Base-by-base conservation (phyloP, 1,284 basidiomycete genomes). In the Fomitiporia mediterranea region DNA sequence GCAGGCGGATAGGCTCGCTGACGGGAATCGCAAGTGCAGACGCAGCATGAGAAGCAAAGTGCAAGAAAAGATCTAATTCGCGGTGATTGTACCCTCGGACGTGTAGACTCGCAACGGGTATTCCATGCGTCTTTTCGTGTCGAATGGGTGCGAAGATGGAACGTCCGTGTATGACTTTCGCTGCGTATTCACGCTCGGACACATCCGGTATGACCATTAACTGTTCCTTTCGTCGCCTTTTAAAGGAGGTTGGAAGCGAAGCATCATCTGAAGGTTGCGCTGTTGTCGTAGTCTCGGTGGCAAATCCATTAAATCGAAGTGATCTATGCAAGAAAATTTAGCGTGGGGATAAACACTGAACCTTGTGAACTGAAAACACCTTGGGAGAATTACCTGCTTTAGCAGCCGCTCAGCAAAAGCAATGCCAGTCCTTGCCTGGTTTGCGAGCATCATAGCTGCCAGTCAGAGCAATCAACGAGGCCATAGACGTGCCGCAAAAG, bases 21-120 rank as follows among this genome's bases (percentile, higher is more conserved):
- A 84, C 79, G 0, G 96, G 93, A 47, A 98, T 93, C 13, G 84
- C 85, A 32, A 99, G 80, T 0, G 89, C 82, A 19, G 84, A 78
- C 0, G 95, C 96, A 0, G 92, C 86, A 65, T 94, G 91, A 1
- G 83, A 71, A 0, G 88, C 87, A 69, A 99, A 96, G 68, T 92
- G 87, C 1, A 86, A 79, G 70, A 90, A 94, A 61, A 95, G 81
- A 64, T 86, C 82, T 51, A 99, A 82, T 19, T 82, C 76, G 37
- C 75, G 69, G 13, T 81, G 74, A 65, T 84, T 75, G 74, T 95
- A 83, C 1, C 91, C 84, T 58, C 89, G 87, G 66, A 98, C 82
- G 65, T 94, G 91, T 55, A 98, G 77, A 44, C 81, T 80, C 3
- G 92, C 94, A 62, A 88, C 91, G 55, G 94, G 93, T 55, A 93